Evolutionary conservation across 257 asterid genomes (phyloP).

Genomic region (Petrea volubilis): DNA sequence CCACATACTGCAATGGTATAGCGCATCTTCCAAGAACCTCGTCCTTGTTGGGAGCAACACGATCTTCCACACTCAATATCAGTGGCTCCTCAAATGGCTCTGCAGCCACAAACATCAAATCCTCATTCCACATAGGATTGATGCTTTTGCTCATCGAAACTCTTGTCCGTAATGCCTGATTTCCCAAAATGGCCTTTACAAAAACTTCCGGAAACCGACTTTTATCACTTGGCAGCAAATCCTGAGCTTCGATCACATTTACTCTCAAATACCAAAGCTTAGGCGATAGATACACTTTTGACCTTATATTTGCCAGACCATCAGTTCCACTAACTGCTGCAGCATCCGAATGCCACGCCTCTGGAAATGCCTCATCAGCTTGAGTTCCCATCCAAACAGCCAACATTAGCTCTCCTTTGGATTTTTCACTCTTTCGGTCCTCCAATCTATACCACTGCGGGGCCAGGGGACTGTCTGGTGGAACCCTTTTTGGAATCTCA

Average conservation of each 20-base stretch:
- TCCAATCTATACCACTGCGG: constrained; percentile 76
- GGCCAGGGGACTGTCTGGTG: constrained; percentile 74
- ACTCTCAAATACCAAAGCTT: constrained; percentile 79
- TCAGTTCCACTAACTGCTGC: constrained; percentile 61
- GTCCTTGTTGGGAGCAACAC: constrained; percentile 69
- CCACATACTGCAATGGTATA: constrained; percentile 55
- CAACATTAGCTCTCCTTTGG: constrained; percentile 66
- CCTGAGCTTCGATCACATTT: constrained; percentile 74
- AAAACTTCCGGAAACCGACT: constrained; percentile 62
- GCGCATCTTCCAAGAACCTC: constrained; percentile 65
- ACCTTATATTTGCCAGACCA: constrained; percentile 52
- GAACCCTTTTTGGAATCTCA: constrained; percentile 65
- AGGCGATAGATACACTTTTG: constrained; percentile 73
- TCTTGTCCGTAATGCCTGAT: constrained; percentile 57
- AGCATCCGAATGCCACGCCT: constrained; percentile 76
- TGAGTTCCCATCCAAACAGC: constrained; percentile 92
- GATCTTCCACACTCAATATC: constrained; percentile 63
- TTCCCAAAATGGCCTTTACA: constrained; percentile 67
- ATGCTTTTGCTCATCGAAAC: constrained; percentile 57
- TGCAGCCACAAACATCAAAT: constrained; percentile 76
- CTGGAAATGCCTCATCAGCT: constrained; percentile 77
- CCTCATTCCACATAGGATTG: constrained; percentile 83
- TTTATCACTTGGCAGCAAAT: constrained; percentile 52
- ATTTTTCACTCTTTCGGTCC: constrained; percentile 53
- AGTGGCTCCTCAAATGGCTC: constrained; percentile 78